Evolutionary conservation across 2,329 filamentous ascomycete species (phyloP), one percentile per base, ranked within the genome.

Genomic region (Aurifilum marmelostoma): DNA sequence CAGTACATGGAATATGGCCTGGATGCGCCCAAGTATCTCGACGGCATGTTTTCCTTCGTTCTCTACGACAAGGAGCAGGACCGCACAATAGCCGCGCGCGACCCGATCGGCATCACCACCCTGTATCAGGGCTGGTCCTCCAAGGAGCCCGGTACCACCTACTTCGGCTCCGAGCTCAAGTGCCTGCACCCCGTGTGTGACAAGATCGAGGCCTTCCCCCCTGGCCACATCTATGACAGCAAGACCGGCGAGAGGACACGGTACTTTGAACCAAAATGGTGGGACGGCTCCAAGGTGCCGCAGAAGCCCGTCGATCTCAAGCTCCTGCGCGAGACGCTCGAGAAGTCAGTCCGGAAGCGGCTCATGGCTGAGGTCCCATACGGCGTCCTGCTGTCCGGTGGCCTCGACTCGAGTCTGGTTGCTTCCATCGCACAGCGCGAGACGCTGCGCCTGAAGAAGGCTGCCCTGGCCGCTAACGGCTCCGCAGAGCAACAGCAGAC

Each of bases 11-110:
- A 98, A 82, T 88, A 97, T 87, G 96, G 90, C 77, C 86, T 97
- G 75, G 94, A 98, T 77, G 93, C 95, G 69, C 94, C 96, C 72
- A 96, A 95, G 82, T 86, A 93, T 81, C 89, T 99, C 74, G 96
- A 99, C 80, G 96, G 96, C 84, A 99, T 99, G 96, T 99, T 99
- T 88, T 97, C 95, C 21, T 99, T 97, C 84, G 94, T 99, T 68
- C 88, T 99, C 66, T 97, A 97, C 83, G 96, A 99, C 85, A 97
- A 97, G 88, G 91, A 89, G 74, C 89, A 94, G 80, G 92, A 99
- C 85, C 91, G 96, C 74, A 92, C 94, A 72, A 89, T 99, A 77
- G 96, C 96, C 69, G 96, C 96, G 67, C 91, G 96, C 79, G 96
- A 99, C 80, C 96, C 96, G 47, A 97, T 99, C 76, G 96, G 96